phyloP scores from a whole-genome alignment of 805 yeast genomes.

The Clavispora vitiphila region DNA sequence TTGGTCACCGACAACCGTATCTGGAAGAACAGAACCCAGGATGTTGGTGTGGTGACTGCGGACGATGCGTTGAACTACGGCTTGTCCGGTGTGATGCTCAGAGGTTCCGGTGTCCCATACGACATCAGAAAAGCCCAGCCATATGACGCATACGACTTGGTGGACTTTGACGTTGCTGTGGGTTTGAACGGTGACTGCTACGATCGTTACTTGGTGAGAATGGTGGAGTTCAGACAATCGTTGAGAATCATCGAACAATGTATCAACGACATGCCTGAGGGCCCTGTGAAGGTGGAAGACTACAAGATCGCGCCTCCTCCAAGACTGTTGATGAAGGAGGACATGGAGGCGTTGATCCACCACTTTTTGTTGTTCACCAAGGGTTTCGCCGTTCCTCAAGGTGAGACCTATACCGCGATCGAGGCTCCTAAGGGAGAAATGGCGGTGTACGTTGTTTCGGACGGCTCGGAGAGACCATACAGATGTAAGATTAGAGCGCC shows the following conservation, averaged over 20 bases:
- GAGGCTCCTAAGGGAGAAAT: constrained; percentile 96
- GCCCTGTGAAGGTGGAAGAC: constrained; percentile 88
- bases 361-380: constrained; percentile 84
- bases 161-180: constrained; percentile 83
- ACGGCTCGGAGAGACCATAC: constrained; percentile 87
- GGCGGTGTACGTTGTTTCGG: constrained; percentile 86
- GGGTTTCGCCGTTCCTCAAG: constrained; percentile 85
- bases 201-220: constrained; percentile 82
- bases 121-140: constrained; percentile 85
- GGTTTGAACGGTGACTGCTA: constrained; percentile 88
- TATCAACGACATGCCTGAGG: constrained; percentile 86
- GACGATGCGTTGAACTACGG: constrained; percentile 83
- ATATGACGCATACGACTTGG: constrained; percentile 82
- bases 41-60: constrained; percentile 75
- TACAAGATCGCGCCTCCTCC: constrained; percentile 82
- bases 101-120: constrained; percentile 87
- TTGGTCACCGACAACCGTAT: constrained; percentile 85
- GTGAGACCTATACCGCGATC: constrained; percentile 86
- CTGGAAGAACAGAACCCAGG: constrained; percentile 84
- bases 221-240: constrained; percentile 90
- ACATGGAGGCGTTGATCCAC: constrained; percentile 88
- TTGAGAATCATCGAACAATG: constrained; percentile 86
- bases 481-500: constrained; percentile 94
- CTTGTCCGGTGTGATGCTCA: constrained; percentile 81
- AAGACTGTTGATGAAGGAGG: constrained; percentile 77